phyloP scores from a whole-genome alignment of 345 rosid species.

The Arabis alpina region DNA sequence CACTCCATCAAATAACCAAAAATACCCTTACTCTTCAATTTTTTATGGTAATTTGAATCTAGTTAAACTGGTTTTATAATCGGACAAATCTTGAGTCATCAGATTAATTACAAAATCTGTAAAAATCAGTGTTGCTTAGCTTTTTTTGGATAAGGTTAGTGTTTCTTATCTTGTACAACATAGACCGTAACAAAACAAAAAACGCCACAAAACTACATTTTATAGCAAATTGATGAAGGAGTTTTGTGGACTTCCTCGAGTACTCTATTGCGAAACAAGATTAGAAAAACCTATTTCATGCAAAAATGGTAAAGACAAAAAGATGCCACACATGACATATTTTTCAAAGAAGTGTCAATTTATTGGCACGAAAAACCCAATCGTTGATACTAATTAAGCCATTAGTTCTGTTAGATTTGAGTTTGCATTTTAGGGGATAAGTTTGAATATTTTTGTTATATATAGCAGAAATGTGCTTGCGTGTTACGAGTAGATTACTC shows the following conservation, averaged over 20 bases:
- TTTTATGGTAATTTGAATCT: neutral
- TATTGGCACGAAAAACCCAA: neutral
- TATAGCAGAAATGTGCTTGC: too few species aligned
- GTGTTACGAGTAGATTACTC: too few species aligned
- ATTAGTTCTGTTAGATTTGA: slow-evolving; percentile 13
- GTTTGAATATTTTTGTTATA: neutral
- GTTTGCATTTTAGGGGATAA: neutral
- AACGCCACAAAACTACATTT: slow-evolving; percentile 1
- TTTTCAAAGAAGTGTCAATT: too few species aligned
- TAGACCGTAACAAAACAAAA: too few species aligned
- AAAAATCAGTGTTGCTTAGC: too few species aligned
- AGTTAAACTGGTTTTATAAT: neutral
- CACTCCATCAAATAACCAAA: neutral
- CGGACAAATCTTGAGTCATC: neutral
- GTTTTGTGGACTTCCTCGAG: neutral
- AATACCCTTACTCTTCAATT: too few species aligned
- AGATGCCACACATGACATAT: neutral
- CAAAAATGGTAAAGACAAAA: neutral
- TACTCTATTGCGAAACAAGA: too few species aligned
- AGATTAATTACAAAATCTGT: neutral
- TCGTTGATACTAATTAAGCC: neutral
- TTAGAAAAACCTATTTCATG: neutral
- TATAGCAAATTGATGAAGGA: neutral
- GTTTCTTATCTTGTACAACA: too few species aligned
- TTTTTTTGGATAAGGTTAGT: too few species aligned